Conservation (phyloP, 495 filamentous ascomycete genomes). For the Neurospora cerealis region DNA sequence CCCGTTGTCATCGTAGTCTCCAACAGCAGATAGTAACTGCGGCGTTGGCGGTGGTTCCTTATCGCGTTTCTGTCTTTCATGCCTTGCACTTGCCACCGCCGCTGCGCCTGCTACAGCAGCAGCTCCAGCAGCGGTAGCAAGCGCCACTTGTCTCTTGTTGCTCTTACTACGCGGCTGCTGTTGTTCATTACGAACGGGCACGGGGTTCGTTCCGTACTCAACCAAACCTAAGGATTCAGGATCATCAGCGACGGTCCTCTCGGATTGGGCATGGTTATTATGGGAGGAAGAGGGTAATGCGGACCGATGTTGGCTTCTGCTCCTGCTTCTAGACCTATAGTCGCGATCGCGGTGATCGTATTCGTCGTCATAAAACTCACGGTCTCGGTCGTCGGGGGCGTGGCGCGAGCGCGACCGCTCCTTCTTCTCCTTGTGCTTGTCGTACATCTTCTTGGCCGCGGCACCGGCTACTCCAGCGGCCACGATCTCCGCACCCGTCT, state of each 20-base stretch:
- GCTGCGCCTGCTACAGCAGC: neutral
- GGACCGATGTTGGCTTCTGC: slow-evolving; percentile 42
- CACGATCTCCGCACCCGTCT: slow-evolving; percentile 50
- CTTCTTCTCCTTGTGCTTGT: slow-evolving; percentile 48
- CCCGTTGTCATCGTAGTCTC: neutral
- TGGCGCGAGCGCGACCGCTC: slow-evolving; percentile 27
- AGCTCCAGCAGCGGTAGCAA: neutral
- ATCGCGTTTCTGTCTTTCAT: neutral
- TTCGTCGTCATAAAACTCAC: slow-evolving; percentile 20
- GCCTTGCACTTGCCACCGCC: neutral
- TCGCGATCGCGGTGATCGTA: slow-evolving; percentile 15
- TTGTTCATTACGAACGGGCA: slow-evolving; percentile 23
- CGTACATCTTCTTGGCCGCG: slow-evolving; percentile 70
- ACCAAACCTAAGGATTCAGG: slow-evolving; percentile 60
- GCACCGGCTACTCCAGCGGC: slow-evolving; percentile 72
- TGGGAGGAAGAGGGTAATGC: slow-evolving; percentile 38
- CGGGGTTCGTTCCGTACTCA: slow-evolving; percentile 65
- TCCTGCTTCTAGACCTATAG: slow-evolving; percentile 35
- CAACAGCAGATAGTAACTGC: neutral
- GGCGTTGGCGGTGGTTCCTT: slow-evolving; percentile 26
- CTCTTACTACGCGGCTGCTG: neutral
- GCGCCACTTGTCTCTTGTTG: neutral
- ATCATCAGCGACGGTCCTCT: slow-evolving; percentile 39
- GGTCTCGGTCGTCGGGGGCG: slow-evolving; percentile 39
- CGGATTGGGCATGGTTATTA: neutral